phyloP scores from a whole-genome alignment of 2,329 filamentous ascomycete species.

The Cercospora beticola region DNA sequence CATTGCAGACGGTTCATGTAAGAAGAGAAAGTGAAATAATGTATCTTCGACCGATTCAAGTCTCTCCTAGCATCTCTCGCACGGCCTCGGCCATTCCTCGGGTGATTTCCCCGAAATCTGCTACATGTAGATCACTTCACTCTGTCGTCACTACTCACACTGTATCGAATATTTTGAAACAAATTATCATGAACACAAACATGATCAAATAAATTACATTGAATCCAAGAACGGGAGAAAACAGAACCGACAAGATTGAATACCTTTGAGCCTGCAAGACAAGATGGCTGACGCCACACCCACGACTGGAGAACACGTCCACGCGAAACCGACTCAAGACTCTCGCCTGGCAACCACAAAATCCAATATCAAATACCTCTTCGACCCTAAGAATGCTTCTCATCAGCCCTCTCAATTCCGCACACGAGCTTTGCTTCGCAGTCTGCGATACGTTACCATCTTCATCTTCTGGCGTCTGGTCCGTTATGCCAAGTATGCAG shows the following conservation, averaged over 20 bases:
- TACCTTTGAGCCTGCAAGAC: not conserved
- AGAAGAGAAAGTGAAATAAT: not conserved
- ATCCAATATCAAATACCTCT: constrained; percentile 18
- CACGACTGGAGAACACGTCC: not conserved
- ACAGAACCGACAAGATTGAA: not conserved
- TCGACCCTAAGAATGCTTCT: constrained; percentile 10
- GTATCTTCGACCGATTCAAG: not conserved
- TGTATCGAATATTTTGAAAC: not conserved
- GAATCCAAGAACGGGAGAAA: not conserved
- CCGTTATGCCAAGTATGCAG: constrained; percentile 47
- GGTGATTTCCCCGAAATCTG: not conserved
- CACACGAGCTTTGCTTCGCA: constrained; percentile 43
- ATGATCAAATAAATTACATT: not conserved
- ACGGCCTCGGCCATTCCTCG: not conserved
- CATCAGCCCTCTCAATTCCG: constrained; percentile 38
- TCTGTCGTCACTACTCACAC: not conserved
- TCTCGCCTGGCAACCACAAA: not conserved
- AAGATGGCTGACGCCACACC: not conserved
- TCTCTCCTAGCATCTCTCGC: not conserved
- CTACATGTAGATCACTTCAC: not conserved
- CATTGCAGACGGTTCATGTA: not conserved
- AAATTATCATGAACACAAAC: not conserved
- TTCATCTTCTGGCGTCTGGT: constrained; percentile 47
- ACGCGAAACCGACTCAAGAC: not conserved
- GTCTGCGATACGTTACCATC: constrained; percentile 40